Evolutionary conservation across 495 filamentous ascomycete species (phyloP).

Genomic region (Penicillium bovifimosum): DNA sequence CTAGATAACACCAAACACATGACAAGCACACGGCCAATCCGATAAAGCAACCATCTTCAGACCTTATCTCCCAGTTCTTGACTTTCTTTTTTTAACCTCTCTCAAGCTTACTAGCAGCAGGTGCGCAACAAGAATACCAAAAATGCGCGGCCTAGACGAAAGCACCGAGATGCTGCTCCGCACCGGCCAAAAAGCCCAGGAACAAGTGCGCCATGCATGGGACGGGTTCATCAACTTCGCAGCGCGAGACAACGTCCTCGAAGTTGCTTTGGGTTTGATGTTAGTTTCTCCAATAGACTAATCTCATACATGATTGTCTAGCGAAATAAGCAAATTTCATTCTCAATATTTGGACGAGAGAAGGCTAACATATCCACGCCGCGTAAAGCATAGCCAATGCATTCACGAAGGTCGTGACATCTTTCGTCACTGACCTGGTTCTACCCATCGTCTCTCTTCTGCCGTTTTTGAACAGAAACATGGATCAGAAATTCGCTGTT

Average conservation of each 20-base stretch:
- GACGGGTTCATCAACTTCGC: conserved; percentile 65
- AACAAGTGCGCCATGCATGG: conserved; percentile 42
- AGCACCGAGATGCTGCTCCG: conserved; percentile 20
- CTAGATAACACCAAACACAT: neutral
- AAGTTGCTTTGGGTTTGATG: conserved; percentile 74
- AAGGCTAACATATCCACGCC: neutral
- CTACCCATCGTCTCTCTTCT: conserved; percentile 64
- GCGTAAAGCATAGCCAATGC: conserved; percentile 57
- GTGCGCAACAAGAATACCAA: neutral
- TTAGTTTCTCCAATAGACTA: no score
- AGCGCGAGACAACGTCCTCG: conserved; percentile 67
- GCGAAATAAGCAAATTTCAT: no score
- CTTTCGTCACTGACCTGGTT: conserved; percentile 65
- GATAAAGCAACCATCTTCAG: neutral
- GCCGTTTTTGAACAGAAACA: conserved; percentile 63
- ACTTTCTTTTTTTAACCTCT: neutral
- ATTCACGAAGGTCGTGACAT: conserved; percentile 67
- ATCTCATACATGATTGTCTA: no score
- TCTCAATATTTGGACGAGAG: no score
- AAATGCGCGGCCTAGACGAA: conserved; percentile 33
- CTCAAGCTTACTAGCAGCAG: neutral
- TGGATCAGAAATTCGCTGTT: conserved; percentile 71
- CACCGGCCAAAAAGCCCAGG: conserved; percentile 28
- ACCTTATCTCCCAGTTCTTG: neutral
- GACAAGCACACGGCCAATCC: neutral